A percentile compares a stretch with the other conserved stretches of the same genome.
phyloP scores from a whole-genome alignment of 768 basidiomycete genomes.

The Pseudohyphozyma bogoriensis region DNA sequence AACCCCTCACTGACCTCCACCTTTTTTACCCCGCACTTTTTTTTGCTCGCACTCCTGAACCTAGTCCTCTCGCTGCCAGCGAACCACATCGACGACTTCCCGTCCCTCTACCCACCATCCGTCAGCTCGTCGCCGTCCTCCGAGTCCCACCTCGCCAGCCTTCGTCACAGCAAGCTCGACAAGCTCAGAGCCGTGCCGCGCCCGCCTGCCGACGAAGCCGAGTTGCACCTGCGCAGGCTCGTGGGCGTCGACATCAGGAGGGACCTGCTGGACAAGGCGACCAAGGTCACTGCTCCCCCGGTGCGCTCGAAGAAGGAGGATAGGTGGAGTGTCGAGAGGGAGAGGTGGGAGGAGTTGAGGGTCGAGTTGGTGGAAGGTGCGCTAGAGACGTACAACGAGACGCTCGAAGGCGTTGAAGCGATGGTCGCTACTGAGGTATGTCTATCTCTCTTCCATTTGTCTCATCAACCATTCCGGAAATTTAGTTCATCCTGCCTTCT shows the following conservation, averaged over 20 bases:
- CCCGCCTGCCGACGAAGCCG: constrained; percentile 42
- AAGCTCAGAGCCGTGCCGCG: constrained; percentile 24
- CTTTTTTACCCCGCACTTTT: no score
- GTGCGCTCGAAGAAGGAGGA: constrained; percentile 14
- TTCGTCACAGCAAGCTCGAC: constrained; percentile 15
- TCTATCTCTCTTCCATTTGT: not conserved
- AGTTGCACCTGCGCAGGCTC: constrained; percentile 52
- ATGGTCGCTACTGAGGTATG: constrained; percentile 42
- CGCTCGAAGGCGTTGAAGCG: constrained; percentile 48
- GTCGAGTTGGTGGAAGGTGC: constrained; percentile 67
- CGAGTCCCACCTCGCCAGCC: not conserved
- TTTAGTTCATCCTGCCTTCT: no score
- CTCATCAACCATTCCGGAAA: no score
- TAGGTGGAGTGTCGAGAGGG: constrained; percentile 8
- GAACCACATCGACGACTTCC: constrained; percentile 51
- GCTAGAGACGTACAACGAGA: constrained; percentile 55
- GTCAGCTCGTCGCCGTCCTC: constrained; percentile 27
- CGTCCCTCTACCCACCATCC: constrained; percentile 25
- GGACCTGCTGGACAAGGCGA: constrained; percentile 50
- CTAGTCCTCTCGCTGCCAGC: constrained; percentile 66
- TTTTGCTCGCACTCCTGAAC: no score
- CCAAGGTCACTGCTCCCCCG: constrained; percentile 39
- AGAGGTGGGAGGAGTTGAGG: constrained; percentile 60
- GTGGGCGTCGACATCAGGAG: constrained; percentile 59
- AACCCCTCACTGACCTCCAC: no score